Conservation (phyloP, 345 rosid genomes). For the Xanthoceras sorbifolium region DNA sequence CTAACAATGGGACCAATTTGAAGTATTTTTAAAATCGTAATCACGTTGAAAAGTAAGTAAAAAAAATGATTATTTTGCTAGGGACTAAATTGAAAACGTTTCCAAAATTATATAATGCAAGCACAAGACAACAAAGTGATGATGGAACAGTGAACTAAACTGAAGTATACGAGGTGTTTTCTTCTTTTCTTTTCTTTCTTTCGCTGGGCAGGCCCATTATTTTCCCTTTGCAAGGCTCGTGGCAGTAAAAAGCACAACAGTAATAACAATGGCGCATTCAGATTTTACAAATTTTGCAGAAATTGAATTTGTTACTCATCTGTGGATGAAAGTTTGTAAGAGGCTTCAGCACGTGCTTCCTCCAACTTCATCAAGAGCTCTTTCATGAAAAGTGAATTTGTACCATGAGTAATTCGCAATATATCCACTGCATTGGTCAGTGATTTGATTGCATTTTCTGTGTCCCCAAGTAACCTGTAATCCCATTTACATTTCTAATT, state of each 20-base stretch:
- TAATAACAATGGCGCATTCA: background rate
- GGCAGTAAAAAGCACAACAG: background rate
- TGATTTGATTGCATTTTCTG: slow-evolving; percentile 59
- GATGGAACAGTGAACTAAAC: background rate
- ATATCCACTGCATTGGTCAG: slow-evolving; percentile 60
- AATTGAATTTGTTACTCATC: slow-evolving; percentile 33
- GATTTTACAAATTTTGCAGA: background rate
- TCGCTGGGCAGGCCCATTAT: background rate
- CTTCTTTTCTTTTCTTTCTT: background rate
- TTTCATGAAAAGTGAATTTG: slow-evolving; percentile 61
- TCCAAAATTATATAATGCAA: background rate
- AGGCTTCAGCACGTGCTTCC: slow-evolving; percentile 85
- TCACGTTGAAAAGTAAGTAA: too few relatives aligned
- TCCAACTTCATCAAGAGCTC: slow-evolving; percentile 74
- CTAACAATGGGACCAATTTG: too few relatives aligned
- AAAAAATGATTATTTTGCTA: too few relatives aligned
- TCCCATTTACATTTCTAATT: background rate
- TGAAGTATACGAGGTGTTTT: background rate
- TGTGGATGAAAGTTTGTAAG: slow-evolving; percentile 45
- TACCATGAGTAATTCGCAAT: slow-evolving; percentile 73
- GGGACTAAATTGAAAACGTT: too few relatives aligned
- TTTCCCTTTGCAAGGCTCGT: background rate
- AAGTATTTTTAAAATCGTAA: too few relatives aligned
- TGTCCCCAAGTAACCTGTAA: slow-evolving; percentile 75
- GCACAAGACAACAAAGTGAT: background rate